Percentiles rank a stretch among this genome's conserved stretches.
These are phyloP conservation scores for Aspergillus quadricinctus DNA, from an alignment of 2,329 filamentous ascomycete genomes.

Conservation along the genomic window DNA sequence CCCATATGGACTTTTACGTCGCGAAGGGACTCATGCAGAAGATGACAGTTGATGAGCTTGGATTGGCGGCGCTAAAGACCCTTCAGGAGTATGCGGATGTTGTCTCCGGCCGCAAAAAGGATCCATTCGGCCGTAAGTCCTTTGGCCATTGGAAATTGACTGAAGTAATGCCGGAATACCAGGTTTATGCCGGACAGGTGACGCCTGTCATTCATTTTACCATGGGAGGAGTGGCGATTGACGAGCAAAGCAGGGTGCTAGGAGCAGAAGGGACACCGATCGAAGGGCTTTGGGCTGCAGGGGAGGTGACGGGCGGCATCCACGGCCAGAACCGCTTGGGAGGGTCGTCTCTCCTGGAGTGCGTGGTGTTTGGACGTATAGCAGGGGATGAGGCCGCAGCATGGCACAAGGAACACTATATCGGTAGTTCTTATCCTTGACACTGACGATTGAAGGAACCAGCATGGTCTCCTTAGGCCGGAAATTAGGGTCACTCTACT, in stretches of 20 bases:
- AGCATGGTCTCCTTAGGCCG: no score
- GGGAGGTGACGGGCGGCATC: constrained; percentile 61
- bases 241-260: constrained; percentile 51
- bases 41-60: constrained; percentile 51
- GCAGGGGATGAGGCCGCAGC: constrained; percentile 49
- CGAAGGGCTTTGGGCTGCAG: constrained; percentile 57
- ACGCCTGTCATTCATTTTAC: constrained; percentile 64
- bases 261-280: constrained; percentile 42
- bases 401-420: constrained; percentile 8
- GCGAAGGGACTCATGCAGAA: constrained; percentile 60
- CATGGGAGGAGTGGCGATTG: constrained; percentile 61
- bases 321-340: constrained; percentile 61
- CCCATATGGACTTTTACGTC: constrained; percentile 60
- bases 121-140: constrained; percentile 46
- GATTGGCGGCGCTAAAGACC: constrained; percentile 35
- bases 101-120: constrained; percentile 38
- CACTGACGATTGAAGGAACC: neutral
- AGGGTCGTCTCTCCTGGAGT: constrained; percentile 59
- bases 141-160: constrained; percentile 56
- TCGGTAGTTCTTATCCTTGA: neutral
- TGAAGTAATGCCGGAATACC: constrained; percentile 46
- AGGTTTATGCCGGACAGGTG: constrained; percentile 56
- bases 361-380: constrained; percentile 59
- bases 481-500: no score
- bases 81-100: constrained; percentile 49